A percentile compares a stretch with the other conserved stretches of the same genome.
Evolutionary conservation across 139 green algal species (phyloP).

Genomic region (Choricystis sp.): DNA sequence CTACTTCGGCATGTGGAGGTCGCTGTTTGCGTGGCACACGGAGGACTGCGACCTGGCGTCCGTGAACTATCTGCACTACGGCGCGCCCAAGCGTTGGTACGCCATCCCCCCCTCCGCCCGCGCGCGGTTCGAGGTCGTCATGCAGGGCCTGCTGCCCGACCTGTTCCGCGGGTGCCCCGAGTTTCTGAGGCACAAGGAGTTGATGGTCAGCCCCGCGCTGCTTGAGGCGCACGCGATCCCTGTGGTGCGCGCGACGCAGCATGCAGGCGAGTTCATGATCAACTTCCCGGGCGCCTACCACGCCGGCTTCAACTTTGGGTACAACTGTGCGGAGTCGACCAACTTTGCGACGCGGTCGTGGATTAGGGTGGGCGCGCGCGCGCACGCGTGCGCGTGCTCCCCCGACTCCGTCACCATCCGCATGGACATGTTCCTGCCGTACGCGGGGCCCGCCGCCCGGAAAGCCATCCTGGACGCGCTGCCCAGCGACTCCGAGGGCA

Average conservation of each 20-base stretch:
- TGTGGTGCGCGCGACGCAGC: constrained; percentile 27
- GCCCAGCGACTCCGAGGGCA: background rate
- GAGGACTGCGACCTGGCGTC: constrained; percentile 86
- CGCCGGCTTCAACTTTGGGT: constrained; percentile 55
- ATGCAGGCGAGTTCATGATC: constrained; percentile 62
- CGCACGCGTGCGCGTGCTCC: constrained; percentile 32
- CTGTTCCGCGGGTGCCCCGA: constrained; percentile 30
- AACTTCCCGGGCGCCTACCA: constrained; percentile 53
- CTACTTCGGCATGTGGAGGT: constrained; percentile 73
- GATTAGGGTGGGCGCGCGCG: constrained; percentile 29
- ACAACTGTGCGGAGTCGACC: constrained; percentile 62
- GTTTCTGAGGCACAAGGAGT: constrained; percentile 67
- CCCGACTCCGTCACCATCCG: background rate
- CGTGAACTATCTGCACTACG: constrained; percentile 93
- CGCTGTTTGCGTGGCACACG: constrained; percentile 65
- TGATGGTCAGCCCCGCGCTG: constrained; percentile 40
- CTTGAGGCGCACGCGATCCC: constrained; percentile 30
- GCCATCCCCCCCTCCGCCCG: constrained; percentile 45
- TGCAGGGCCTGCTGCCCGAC: constrained; percentile 33
- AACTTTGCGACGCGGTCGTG: constrained; percentile 60
- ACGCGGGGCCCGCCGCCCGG: background rate
- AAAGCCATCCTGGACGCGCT: background rate
- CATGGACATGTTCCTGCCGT: background rate
- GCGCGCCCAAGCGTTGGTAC: constrained; percentile 79
- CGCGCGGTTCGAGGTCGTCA: constrained; percentile 48